Conservation (phyloP, 305 asterid species). For the Andrographis paniculata region DNA sequence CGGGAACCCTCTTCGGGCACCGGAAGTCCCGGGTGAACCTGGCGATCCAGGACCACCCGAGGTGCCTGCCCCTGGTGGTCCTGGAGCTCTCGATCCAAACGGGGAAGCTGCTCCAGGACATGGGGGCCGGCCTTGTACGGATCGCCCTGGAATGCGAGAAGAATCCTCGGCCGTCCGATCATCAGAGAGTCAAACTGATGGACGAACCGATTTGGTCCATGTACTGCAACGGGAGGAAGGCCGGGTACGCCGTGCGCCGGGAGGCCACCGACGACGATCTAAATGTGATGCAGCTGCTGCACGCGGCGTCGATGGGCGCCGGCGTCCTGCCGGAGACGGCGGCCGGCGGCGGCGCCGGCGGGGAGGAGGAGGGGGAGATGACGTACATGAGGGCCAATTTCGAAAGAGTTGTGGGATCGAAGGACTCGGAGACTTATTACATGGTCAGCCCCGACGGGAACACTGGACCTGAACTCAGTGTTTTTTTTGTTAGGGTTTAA, state of each 20-base stretch:
- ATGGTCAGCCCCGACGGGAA: constrained; percentile 87
- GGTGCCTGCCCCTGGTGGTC: constrained; percentile 57
- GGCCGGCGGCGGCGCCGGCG: constrained; percentile 18
- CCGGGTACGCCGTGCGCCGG: constrained; percentile 69
- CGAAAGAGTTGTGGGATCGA: constrained; percentile 68
- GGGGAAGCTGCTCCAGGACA: constrained; percentile 73
- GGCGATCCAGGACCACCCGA: constrained; percentile 63
- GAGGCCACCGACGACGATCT: constrained; percentile 66
- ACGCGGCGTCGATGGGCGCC: constrained; percentile 81
- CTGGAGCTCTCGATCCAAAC: constrained; percentile 75
- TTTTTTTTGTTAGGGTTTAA: constrained; percentile 65
- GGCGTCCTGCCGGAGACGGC: constrained; percentile 49
- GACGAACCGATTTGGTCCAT: constrained; percentile 86
- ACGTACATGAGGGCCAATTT: constrained; percentile 78
- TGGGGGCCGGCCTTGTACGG: constrained; percentile 74
- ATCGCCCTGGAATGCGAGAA: constrained; percentile 83
- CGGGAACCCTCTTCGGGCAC: constrained; percentile 75
- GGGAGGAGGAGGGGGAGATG: constrained; percentile 46
- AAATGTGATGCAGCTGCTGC: constrained; percentile 56
- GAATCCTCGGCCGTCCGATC: constrained; percentile 15
- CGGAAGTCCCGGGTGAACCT: constrained; percentile 63
- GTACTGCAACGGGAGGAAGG: constrained; percentile 72
- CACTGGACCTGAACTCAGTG: constrained; percentile 79
- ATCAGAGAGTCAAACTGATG: constrained; percentile 49
- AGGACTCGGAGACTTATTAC: constrained; percentile 77